Percentiles rank a stretch among this genome's conserved stretches.
Conservation (phyloP, 2,329 filamentous ascomycete species). For the Aureobasidium sp. region DNA sequence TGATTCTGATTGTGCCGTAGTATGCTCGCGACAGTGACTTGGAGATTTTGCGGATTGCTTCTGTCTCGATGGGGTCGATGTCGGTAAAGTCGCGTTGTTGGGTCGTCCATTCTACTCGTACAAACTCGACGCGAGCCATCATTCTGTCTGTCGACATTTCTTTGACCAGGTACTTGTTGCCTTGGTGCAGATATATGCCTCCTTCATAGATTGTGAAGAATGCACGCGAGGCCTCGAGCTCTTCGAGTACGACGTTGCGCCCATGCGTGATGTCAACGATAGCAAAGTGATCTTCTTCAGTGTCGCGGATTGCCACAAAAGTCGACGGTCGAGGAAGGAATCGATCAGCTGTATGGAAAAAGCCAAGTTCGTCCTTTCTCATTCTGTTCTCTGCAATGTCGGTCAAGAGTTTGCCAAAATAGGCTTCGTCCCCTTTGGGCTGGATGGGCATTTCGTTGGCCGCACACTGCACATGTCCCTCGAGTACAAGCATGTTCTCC, state of each 20-base stretch:
- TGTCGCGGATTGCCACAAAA: conserved; percentile 82
- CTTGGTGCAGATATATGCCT: conserved; percentile 93
- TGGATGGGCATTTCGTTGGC: conserved; percentile 90
- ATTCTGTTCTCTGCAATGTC: conserved; percentile 69
- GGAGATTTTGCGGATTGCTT: conserved; percentile 70
- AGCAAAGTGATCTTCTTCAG: conserved; percentile 85
- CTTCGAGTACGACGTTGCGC: conserved; percentile 80
- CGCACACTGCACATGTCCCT: conserved; percentile 92
- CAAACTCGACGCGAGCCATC: conserved; percentile 80
- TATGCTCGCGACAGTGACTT: conserved; percentile 64
- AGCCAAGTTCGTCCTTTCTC: conserved; percentile 65
- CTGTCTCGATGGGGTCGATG: conserved; percentile 86
- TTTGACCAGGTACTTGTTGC: conserved; percentile 83
- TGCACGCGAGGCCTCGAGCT: conserved; percentile 91
- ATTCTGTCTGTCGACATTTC: conserved; percentile 75
- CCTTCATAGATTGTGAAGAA: conserved; percentile 96
- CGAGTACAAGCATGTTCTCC: conserved; percentile 81
- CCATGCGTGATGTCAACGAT: conserved; percentile 82
- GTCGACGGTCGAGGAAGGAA: conserved; percentile 80
- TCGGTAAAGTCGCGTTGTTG: conserved; percentile 90
- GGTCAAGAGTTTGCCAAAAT: conserved; percentile 69
- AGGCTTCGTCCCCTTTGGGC: conserved; percentile 65
- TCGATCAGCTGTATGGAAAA: conserved; percentile 82
- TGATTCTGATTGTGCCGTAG: conserved; percentile 78
- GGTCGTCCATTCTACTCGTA: conserved; percentile 92